A percentile compares a stretch with the other conserved stretches of the same genome.
Evolutionary conservation across 228 moss, liverwort and hornwort species (phyloP).

Genomic region (Sphagnum magellanicum): DNA sequence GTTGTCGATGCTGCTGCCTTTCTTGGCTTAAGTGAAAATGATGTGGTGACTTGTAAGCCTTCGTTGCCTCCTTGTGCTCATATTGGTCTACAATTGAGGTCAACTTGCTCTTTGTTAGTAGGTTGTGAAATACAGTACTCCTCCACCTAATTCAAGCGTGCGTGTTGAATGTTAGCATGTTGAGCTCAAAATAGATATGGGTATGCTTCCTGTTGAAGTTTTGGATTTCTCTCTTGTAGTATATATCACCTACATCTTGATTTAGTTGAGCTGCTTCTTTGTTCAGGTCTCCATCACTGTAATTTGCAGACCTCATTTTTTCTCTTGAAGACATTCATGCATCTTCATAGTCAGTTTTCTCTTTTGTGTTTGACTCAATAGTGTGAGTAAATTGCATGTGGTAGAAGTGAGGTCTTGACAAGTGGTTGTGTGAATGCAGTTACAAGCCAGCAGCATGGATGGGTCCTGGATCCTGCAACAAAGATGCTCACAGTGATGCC

Average conservation of each 20-base stretch:
- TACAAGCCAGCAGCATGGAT: slow-evolving; percentile 84
- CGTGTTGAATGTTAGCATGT: too few relatives aligned
- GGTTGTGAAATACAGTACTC: too few relatives aligned
- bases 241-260: too few relatives aligned
- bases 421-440: slow-evolving; percentile 23
- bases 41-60: slow-evolving; percentile 74
- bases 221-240: background rate
- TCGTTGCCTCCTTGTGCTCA: background rate
- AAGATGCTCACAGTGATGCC: slow-evolving; percentile 83
- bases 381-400: too few relatives aligned
- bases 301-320: background rate
- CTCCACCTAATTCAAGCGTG: too few relatives aligned
- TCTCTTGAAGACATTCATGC: background rate
- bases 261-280: too few relatives aligned
- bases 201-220: background rate
- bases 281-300: too few relatives aligned
- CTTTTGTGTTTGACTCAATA: too few relatives aligned
- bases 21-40: slow-evolving; percentile 85
- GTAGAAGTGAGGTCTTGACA: background rate
- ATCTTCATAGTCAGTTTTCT: background rate
- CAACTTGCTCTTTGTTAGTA: too few relatives aligned
- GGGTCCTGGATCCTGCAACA: slow-evolving; percentile 77
- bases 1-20: slow-evolving; percentile 79
- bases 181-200: too few relatives aligned
- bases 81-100: too few relatives aligned